Evolutionary conservation across 1,284 basidiomycete species (phyloP).

Genomic region (Amylostereum chailletii): DNA sequence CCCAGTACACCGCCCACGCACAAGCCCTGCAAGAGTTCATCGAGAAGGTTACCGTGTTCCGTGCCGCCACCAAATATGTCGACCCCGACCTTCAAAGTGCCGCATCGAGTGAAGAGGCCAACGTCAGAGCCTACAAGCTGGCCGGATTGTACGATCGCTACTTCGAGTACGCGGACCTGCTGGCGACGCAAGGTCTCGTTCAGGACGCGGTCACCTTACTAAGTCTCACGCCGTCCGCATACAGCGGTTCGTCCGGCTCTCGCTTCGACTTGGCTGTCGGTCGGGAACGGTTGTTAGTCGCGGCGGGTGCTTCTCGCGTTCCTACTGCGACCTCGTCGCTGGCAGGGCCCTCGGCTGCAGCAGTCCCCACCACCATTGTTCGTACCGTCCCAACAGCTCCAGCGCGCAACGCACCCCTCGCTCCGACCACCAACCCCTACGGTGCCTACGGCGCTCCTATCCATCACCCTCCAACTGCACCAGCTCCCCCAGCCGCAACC

Average conservation of each 20-base stretch:
- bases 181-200: conserved; percentile 85
- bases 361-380: conserved; percentile 3
- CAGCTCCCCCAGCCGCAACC: conserved; percentile 9
- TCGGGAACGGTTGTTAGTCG: conserved; percentile 51
- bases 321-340: conserved; percentile 20
- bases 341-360: conserved; percentile 15
- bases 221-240: conserved; percentile 74
- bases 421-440: conserved; percentile 22
- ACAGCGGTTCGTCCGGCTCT: conserved; percentile 52
- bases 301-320: conserved; percentile 30
- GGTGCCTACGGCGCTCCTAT: neutral
- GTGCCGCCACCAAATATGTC: conserved; percentile 80
- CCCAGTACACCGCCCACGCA: conserved; percentile 80
- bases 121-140: conserved; percentile 74
- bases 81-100: conserved; percentile 63
- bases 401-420: conserved; percentile 5
- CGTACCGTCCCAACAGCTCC: conserved; percentile 5
- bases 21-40: conserved; percentile 90
- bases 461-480: conserved; percentile 11
- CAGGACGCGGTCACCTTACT: conserved; percentile 79
- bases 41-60: conserved; percentile 96
- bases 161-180: conserved; percentile 90
- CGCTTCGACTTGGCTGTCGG: conserved; percentile 51
- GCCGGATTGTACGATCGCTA: conserved; percentile 86
- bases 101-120: conserved; percentile 27